Evolutionary conservation across 371 early-diverging fungal species (phyloP).

Genomic region (Neoconidiobolus thromboides): DNA sequence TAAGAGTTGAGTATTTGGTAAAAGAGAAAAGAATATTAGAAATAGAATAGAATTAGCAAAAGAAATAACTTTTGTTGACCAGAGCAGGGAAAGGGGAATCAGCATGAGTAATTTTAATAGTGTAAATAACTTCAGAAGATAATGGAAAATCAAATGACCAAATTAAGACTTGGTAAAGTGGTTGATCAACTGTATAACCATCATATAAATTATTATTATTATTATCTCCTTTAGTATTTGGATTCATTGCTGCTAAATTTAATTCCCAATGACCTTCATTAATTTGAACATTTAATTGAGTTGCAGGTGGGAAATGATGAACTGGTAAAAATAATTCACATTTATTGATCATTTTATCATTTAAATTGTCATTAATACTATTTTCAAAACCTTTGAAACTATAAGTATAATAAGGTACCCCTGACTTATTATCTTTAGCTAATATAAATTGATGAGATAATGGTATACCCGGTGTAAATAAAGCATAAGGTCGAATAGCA

Average conservation of each 20-base stretch:
- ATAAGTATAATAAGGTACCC: neutral
- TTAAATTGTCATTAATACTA: neutral
- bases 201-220: neutral
- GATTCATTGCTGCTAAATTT: neutral
- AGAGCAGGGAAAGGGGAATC: neutral
- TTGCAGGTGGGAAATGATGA: conserved; percentile 3
- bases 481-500: conserved; percentile 9
- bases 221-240: neutral
- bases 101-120: neutral
- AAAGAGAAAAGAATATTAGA: too few relatives aligned
- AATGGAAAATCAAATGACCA: neutral
- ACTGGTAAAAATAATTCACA: conserved; percentile 4
- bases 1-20: too few relatives aligned
- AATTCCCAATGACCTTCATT: conserved; percentile 3
- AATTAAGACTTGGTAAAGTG: neutral
- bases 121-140: neutral
- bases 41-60: too few relatives aligned
- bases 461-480: neutral
- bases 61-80: too few relatives aligned
- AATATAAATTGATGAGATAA: neutral
- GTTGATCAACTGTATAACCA: neutral
- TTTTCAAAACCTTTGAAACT: neutral
- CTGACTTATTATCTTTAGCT: neutral
- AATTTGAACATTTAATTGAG: neutral
- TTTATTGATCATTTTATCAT: neutral